phyloP scores from a whole-genome alignment of 768 basidiomycete species.

The Amylocystis lapponica region DNA sequence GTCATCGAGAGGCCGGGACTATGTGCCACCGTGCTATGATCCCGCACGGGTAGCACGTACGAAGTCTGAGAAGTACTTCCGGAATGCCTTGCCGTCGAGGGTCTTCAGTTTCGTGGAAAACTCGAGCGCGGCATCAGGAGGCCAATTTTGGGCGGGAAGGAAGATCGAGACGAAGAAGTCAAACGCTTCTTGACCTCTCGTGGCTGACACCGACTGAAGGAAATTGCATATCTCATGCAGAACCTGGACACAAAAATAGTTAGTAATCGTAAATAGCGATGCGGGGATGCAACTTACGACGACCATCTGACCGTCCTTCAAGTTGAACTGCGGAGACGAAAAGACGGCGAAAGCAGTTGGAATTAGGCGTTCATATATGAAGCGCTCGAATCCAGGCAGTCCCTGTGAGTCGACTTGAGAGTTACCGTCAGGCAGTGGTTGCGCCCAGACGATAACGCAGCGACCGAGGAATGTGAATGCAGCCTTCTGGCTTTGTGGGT shows the following conservation, averaged over 20 bases:
- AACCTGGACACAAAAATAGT: slow-evolving; percentile 43
- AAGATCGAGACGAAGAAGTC: slow-evolving; percentile 74
- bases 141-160: slow-evolving; percentile 88
- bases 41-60: slow-evolving; percentile 61
- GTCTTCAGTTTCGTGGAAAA: slow-evolving; percentile 73
- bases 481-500: slow-evolving; percentile 69
- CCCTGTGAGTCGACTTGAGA: slow-evolving; percentile 24
- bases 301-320: slow-evolving; percentile 82
- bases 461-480: slow-evolving; percentile 76
- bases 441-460: slow-evolving; percentile 65
- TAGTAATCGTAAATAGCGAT: neutral
- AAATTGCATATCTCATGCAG: slow-evolving; percentile 86
- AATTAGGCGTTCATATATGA: slow-evolving; percentile 83
- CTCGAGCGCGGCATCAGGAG: slow-evolving; percentile 67
- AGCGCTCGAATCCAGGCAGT: slow-evolving; percentile 87
- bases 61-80: slow-evolving; percentile 85
- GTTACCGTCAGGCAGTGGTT: slow-evolving; percentile 32
- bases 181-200: slow-evolving; percentile 76
- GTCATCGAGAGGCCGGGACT: no score
- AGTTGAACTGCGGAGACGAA: slow-evolving; percentile 72
- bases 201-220: slow-evolving; percentile 71
- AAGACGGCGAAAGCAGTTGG: slow-evolving; percentile 80
- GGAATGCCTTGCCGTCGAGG: slow-evolving; percentile 69
- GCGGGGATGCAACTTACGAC: slow-evolving; percentile 46
- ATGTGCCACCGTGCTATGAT: no score